Conservation (phyloP, 2,329 filamentous ascomycete species). For the Fusarium coffeatum region DNA sequence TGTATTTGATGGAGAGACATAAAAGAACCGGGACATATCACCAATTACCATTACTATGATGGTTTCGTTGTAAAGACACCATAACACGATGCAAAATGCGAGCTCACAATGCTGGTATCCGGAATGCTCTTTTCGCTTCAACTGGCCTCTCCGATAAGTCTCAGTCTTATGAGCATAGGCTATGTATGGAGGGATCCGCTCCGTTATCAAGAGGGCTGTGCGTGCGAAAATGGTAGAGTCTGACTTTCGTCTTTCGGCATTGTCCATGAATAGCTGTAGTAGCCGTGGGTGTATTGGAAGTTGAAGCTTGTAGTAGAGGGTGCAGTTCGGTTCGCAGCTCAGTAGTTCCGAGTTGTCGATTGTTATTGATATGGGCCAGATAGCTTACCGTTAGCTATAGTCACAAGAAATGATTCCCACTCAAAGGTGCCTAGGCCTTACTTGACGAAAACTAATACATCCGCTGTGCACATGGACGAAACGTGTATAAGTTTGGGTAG, state of each 20-base stretch:
- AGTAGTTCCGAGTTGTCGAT: neutral
- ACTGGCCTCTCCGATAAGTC: neutral
- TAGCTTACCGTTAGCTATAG: too few relatives aligned
- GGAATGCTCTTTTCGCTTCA: neutral
- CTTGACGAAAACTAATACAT: rapidly evolving
- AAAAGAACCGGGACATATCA: neutral
- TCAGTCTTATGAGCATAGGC: neutral
- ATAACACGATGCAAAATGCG: neutral
- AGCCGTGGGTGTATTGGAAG: neutral
- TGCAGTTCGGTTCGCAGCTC: rapidly evolving
- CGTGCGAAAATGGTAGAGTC: too few relatives aligned
- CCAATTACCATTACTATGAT: neutral
- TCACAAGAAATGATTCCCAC: too few relatives aligned
- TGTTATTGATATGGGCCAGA: too few relatives aligned
- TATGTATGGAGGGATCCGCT: neutral
- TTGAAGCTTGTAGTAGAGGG: neutral
- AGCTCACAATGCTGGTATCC: neutral
- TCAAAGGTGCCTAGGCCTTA: neutral
- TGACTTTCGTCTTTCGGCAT: neutral
- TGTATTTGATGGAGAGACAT: neutral
- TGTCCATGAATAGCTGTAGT: neutral
- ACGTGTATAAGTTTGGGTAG: neutral
- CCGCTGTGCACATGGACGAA: rapidly evolving
- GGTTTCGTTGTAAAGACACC: neutral
- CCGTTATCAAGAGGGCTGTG: neutral